These are phyloP conservation scores for Senecio squalidus DNA, from an alignment of 140 eudicot genomes.

Conservation along the genomic window DNA sequence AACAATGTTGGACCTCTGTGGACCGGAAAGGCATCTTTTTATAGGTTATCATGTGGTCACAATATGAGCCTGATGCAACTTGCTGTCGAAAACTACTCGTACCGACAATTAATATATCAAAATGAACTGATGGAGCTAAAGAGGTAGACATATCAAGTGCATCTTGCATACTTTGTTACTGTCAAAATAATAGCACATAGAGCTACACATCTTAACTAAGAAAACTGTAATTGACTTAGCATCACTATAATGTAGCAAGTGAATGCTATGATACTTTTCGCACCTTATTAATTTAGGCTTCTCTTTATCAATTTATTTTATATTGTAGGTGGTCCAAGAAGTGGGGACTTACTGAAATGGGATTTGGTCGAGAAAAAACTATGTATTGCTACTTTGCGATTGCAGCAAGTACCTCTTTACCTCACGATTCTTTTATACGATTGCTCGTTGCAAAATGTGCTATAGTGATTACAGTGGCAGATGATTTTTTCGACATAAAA, in stretches of 20 bases:
- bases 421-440: constrained; percentile 41
- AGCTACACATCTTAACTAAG: no score
- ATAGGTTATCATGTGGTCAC: constrained; percentile 40
- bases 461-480: constrained; percentile 53
- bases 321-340: constrained; percentile 66
- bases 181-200: background rate
- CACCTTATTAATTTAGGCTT: background rate
- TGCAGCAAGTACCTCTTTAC: constrained; percentile 34
- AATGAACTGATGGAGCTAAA: constrained; percentile 38
- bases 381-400: constrained; percentile 43
- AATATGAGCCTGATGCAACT: constrained; percentile 38
- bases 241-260: background rate
- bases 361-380: constrained; percentile 75
- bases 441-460: constrained; percentile 45
- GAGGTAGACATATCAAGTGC: constrained; percentile 3
- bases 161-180: background rate
- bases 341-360: constrained; percentile 55
- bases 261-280: background rate
- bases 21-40: constrained; percentile 47
- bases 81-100: constrained; percentile 39
- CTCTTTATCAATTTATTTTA: background rate
- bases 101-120: constrained; percentile 38
- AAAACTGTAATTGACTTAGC: background rate
- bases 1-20: constrained; percentile 24
- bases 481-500: constrained; percentile 59